Percentiles rank a stretch among this genome's conserved stretches.
phyloP scores from a whole-genome alignment of 768 basidiomycete species.

The Kwoniella shandongensis region DNA sequence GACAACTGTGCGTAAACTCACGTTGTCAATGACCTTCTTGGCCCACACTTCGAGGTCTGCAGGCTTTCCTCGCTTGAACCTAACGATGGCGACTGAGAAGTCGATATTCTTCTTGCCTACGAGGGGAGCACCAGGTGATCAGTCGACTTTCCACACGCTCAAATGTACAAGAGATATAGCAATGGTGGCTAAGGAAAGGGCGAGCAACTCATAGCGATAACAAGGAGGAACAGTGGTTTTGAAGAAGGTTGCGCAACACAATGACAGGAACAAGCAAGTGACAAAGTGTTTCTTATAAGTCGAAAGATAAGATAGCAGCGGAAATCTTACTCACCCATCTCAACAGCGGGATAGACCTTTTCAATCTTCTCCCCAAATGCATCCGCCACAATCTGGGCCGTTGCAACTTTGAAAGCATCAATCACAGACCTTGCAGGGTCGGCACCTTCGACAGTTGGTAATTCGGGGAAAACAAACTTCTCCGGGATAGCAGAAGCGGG shows the following conservation, averaged over 20 bases:
- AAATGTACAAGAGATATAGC: too few species aligned
- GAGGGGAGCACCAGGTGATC: not conserved
- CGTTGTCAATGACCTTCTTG: constrained; percentile 69
- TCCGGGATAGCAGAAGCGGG: constrained; percentile 14
- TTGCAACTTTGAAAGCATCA: constrained; percentile 44
- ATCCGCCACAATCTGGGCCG: constrained; percentile 43
- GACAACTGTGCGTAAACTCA: too few species aligned
- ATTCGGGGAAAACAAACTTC: constrained; percentile 33
- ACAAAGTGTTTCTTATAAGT: too few species aligned
- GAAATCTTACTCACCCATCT: constrained; percentile 63
- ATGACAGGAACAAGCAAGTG: too few species aligned
- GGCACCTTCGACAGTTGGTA: constrained; percentile 29
- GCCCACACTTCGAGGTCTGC: constrained; percentile 64
- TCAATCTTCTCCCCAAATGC: constrained; percentile 58
- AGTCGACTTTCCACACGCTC: too few species aligned
- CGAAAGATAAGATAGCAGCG: too few species aligned
- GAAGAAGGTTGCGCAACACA: too few species aligned
- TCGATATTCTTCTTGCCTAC: constrained; percentile 83
- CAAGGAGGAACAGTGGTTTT: too few species aligned
- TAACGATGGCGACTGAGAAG: constrained; percentile 86
- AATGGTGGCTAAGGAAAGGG: too few species aligned
- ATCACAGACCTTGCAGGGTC: constrained; percentile 32
- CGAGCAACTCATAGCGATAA: too few species aligned
- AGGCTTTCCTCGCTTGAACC: constrained; percentile 81
- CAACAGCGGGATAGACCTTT: constrained; percentile 78